phyloP scores from a whole-genome alignment of 2,329 filamentous ascomycete species.

The Didymella glomerata region DNA sequence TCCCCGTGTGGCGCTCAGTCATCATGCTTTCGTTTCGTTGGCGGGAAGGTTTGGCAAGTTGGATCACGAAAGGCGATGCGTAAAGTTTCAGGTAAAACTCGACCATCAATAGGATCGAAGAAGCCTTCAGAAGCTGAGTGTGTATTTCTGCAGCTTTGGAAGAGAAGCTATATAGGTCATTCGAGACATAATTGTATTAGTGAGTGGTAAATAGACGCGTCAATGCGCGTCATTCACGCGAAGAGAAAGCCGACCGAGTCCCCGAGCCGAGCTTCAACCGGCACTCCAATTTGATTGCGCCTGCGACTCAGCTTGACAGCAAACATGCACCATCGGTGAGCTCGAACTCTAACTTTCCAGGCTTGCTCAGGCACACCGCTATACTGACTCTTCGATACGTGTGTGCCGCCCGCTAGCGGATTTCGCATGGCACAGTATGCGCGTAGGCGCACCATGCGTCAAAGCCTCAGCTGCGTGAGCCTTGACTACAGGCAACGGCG shows the following conservation, averaged over 20 bases:
- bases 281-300: not conserved
- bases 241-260: not conserved
- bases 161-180: no score
- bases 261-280: not conserved
- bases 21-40: not conserved
- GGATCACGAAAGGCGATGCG: no score
- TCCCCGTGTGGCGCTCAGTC: no score
- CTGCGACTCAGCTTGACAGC: not conserved
- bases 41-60: not conserved
- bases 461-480: conserved; percentile 23
- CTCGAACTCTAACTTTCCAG: not conserved
- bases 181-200: not conserved
- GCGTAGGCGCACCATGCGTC: conserved; percentile 18
- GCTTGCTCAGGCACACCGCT: not conserved
- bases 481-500: conserved; percentile 14
- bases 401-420: conserved; percentile 24
- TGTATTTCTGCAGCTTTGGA: not conserved
- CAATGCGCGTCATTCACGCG: conserved; percentile 1
- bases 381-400: conserved; percentile 28
- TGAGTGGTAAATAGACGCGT: not conserved
- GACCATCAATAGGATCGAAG: not conserved
- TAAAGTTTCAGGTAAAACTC: not conserved
- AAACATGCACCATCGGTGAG: not conserved
- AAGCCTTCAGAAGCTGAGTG: not conserved
- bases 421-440: conserved; percentile 18